phyloP scores from a whole-genome alignment of 345 rosid genomes.

The Citrus hindsii region DNA sequence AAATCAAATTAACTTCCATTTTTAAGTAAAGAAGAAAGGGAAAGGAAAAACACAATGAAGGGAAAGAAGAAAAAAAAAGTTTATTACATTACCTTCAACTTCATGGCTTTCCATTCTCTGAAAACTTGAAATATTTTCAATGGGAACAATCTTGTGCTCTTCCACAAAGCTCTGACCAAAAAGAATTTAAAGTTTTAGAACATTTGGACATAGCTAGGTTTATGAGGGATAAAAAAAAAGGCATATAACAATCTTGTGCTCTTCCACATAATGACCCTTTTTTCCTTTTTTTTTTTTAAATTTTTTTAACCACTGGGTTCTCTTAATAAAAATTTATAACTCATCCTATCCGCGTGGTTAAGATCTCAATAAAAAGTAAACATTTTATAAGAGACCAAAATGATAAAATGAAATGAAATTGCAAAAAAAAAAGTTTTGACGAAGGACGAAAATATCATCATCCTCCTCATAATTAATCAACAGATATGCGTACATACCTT shows the following conservation, averaged over 20 bases:
- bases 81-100: constrained; percentile 40
- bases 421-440: too few relatives aligned
- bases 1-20: not conserved
- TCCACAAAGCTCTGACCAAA: constrained; percentile 39
- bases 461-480: not conserved
- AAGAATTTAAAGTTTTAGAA: not conserved
- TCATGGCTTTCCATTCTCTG: constrained; percentile 29
- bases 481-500: constrained; percentile 34
- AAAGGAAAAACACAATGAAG: not conserved
- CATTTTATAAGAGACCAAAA: too few relatives aligned
- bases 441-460: too few relatives aligned
- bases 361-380: too few relatives aligned
- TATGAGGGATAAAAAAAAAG: too few relatives aligned
- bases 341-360: too few relatives aligned
- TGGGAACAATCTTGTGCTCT: constrained; percentile 62
- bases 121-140: constrained; percentile 63
- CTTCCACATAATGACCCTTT: too few relatives aligned
- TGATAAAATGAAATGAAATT: too few relatives aligned
- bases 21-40: not conserved
- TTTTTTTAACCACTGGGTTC: too few relatives aligned
- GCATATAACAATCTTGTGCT: too few relatives aligned
- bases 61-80: not conserved
- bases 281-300: too few relatives aligned
- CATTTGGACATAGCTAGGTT: not conserved
- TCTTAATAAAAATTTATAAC: too few relatives aligned